Conservation (phyloP, 352 stramenopile genomes). For the Paralagenidium karlingii region DNA sequence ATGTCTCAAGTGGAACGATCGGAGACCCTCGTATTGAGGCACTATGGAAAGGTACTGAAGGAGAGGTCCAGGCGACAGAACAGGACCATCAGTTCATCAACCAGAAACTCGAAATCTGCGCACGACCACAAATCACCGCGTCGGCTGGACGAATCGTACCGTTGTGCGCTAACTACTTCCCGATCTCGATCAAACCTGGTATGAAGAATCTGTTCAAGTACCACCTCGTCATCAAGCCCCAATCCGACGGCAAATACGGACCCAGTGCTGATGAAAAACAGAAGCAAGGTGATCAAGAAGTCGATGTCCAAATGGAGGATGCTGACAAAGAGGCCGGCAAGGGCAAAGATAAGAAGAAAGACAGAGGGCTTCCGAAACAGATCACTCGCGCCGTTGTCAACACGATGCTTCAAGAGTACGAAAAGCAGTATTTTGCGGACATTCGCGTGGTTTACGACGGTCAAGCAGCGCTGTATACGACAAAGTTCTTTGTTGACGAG, state of each 20-base stretch:
- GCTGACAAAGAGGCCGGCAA: neutral
- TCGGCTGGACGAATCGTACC: constrained; percentile 32
- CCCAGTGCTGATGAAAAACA: constrained; percentile 8
- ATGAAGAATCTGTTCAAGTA: constrained; percentile 61
- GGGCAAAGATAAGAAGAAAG: constrained; percentile 1
- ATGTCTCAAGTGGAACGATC: too few species aligned
- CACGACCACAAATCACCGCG: too few species aligned
- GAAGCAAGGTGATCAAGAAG: constrained; percentile 41
- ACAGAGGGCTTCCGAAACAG: constrained; percentile 1
- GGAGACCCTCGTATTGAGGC: constrained; percentile 29
- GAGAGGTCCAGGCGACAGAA: too few species aligned
- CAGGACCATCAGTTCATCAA: too few species aligned
- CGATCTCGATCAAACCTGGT: constrained; percentile 26
- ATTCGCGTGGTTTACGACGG: constrained; percentile 54
- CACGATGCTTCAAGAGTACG: constrained; percentile 19
- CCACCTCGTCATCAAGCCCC: constrained; percentile 42
- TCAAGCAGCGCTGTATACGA: constrained; percentile 43
- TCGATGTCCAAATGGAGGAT: constrained; percentile 2
- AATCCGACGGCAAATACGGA: constrained; percentile 36
- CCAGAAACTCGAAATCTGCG: too few species aligned
- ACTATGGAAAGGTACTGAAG: too few species aligned
- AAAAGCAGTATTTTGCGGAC: constrained; percentile 32
- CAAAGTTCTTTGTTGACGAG: constrained; percentile 34
- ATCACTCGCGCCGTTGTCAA: constrained; percentile 1
- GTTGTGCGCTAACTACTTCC: constrained; percentile 52